A percentile compares a stretch with the other conserved stretches of the same genome.
Evolutionary conservation across 257 asterid species (phyloP).

Genomic region (Echium plantagineum): DNA sequence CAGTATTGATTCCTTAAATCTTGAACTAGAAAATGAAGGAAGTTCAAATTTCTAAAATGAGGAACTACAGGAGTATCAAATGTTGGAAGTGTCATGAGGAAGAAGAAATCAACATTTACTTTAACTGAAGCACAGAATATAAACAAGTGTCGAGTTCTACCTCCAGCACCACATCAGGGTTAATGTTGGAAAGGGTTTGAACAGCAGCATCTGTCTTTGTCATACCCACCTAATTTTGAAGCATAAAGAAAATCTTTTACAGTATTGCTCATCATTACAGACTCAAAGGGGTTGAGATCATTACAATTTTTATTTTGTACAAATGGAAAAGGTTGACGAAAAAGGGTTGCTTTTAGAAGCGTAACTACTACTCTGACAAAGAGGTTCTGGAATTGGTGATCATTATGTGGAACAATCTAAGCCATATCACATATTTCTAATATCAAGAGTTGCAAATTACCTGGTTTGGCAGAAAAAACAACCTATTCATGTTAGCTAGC

Average conservation of each 20-base stretch:
- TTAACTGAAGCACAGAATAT: background rate
- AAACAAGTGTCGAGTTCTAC: conserved; percentile 25
- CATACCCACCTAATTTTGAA: conserved; percentile 63
- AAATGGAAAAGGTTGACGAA: too few species aligned
- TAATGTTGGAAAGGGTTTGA: conserved; percentile 86
- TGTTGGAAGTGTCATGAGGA: background rate
- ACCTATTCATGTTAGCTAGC: conserved; percentile 98
- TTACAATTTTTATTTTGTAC: too few species aligned
- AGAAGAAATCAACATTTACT: background rate
- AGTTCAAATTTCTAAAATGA: background rate
- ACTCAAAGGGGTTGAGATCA: background rate
- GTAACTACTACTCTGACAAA: background rate
- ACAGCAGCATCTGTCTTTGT: conserved; percentile 99
- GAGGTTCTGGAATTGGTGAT: background rate
- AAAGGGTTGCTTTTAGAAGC: too few species aligned
- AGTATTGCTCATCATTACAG: background rate
- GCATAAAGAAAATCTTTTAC: background rate
- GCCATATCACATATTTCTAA: background rate
- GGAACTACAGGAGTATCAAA: background rate
- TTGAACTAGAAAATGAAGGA: background rate
- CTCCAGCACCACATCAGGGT: conserved; percentile 98
- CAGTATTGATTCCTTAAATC: too few species aligned
- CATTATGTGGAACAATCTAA: background rate
- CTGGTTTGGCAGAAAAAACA: conserved; percentile 98
- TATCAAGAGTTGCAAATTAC: conserved; percentile 19